Percentiles rank a stretch among this genome's conserved stretches.
Evolutionary conservation across 805 yeast species (phyloP).

Genomic region (Tetrapisispora nanseiensis): DNA sequence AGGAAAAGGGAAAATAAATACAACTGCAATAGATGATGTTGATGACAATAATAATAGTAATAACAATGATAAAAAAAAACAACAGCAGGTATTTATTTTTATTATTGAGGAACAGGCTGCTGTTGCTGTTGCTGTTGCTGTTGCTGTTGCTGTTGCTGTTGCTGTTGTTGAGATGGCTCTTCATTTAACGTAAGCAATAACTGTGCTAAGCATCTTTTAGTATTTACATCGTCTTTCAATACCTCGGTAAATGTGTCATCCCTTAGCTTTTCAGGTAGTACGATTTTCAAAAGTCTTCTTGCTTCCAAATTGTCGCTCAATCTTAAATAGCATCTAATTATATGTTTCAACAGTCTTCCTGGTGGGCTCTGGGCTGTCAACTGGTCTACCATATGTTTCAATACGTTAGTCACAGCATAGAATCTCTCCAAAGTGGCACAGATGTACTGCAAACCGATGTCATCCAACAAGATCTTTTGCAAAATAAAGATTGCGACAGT

Average conservation of each 20-base stretch:
- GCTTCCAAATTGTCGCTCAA: conserved; percentile 87
- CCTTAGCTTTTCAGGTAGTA: conserved; percentile 77
- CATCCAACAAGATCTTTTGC: conserved; percentile 86
- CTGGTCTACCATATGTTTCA: conserved; percentile 82
- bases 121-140: neutral
- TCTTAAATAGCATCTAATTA: conserved; percentile 86
- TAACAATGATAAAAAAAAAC: too few species aligned
- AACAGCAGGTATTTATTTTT: too few species aligned
- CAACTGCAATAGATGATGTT: conserved; percentile 1
- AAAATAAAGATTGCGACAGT: conserved; percentile 95
- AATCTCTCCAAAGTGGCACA: conserved; percentile 94
- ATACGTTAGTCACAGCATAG: conserved; percentile 84
- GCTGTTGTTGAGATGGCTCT: conserved; percentile 6
- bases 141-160: neutral
- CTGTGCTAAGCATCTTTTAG: conserved; percentile 80
- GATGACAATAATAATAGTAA: neutral
- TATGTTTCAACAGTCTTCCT: conserved; percentile 81
- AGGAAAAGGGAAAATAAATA: too few species aligned
- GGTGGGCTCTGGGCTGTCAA: conserved; percentile 58
- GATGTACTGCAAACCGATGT: conserved; percentile 80
- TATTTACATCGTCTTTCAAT: conserved; percentile 77
- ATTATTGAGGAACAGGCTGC: conserved; percentile 2
- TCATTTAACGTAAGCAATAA: conserved; percentile 58
- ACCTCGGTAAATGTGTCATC: conserved; percentile 64
- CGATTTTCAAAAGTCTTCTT: conserved; percentile 70